Evolutionary conservation across 495 filamentous ascomycete species (phyloP), one percentile per base, ranked within the genome.

Genomic region (Penicillium turbatum): DNA sequence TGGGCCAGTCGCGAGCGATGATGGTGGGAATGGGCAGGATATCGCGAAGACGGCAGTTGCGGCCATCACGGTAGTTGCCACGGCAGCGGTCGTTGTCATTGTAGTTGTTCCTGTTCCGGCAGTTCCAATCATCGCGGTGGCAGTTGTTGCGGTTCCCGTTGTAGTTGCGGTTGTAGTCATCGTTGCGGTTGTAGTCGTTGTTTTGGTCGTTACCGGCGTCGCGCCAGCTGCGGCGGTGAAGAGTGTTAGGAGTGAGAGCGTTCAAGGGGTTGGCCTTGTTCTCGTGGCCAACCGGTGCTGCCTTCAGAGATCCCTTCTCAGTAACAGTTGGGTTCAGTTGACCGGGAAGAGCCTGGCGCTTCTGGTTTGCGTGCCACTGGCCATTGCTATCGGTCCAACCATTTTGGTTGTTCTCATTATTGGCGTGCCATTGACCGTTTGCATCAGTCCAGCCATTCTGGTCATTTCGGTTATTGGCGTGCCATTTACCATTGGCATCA

Each of bases 361-460:
- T 65, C 16, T 48, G 32, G 35, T 51, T 51, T 24, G 45, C 31
- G 37, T 59, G 56, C 56, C 56, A 59, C 17, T 48, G 42, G 26
- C 56, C 56, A 9, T 59, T 59, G 39, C 39, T 34, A 24, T 59
- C 56, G 17, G 51, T 54, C 56, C 56, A 59, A 1, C 55, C 55
- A 6, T 42, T 40, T 34, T 54, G 51, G 32, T 57, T 39, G 32
- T 50, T 38, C 10, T 48, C 17, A 35, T 59, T 52, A 21, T 51
- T 56, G 24, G 42, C 31, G 49, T 62, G 59, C 59, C 59, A 62
- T 26, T 62, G 55, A 9, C 55, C 60, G 9, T 62, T 53, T 6
- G 35, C 51, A 15, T 59, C 60, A 17, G 60, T 62, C 60, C 60
- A 62, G 9, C 60, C 60, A n/a, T 37, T 29, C 12, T 43, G 38